Evolutionary conservation across 352 stramenopile species (phyloP).

Genomic region (Pythium aquatile): DNA sequence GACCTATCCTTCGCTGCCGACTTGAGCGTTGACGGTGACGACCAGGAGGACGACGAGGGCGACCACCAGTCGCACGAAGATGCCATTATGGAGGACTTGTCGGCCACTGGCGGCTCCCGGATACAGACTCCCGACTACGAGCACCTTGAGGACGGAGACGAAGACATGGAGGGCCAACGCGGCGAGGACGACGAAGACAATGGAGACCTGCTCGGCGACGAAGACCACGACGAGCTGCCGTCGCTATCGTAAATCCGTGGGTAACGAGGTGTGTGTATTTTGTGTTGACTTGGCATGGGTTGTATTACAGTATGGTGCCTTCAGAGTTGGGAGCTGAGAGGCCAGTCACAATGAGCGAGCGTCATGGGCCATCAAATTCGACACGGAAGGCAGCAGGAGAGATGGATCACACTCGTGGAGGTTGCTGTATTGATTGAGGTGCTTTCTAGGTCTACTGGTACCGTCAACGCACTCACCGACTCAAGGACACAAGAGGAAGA

Average conservation of each 20-base stretch:
- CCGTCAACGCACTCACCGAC: too few relatives aligned
- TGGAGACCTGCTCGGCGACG: constrained; percentile 21
- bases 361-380: too few relatives aligned
- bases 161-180: constrained; percentile 23
- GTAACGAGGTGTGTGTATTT: neutral
- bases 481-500: too few relatives aligned
- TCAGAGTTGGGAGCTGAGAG: too few relatives aligned
- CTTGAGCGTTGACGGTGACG: constrained; percentile 17
- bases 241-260: constrained; percentile 18
- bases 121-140: constrained; percentile 23
- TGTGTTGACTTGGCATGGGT: neutral
- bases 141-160: constrained; percentile 25
- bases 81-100: constrained; percentile 9
- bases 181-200: constrained; percentile 33
- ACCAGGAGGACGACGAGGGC: constrained; percentile 5
- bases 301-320: too few relatives aligned
- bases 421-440: too few relatives aligned
- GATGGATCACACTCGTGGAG: too few relatives aligned
- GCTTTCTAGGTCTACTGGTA: too few relatives aligned
- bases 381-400: too few relatives aligned
- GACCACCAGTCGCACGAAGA: constrained; percentile 16
- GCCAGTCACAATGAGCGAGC: too few relatives aligned
- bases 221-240: constrained; percentile 35
- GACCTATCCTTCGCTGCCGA: constrained; percentile 18
- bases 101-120: constrained; percentile 1